These are phyloP conservation scores for Cokeromyces recurvatus DNA, from an alignment of 371 early-diverging fungal genomes.

Conservation along the genomic window DNA sequence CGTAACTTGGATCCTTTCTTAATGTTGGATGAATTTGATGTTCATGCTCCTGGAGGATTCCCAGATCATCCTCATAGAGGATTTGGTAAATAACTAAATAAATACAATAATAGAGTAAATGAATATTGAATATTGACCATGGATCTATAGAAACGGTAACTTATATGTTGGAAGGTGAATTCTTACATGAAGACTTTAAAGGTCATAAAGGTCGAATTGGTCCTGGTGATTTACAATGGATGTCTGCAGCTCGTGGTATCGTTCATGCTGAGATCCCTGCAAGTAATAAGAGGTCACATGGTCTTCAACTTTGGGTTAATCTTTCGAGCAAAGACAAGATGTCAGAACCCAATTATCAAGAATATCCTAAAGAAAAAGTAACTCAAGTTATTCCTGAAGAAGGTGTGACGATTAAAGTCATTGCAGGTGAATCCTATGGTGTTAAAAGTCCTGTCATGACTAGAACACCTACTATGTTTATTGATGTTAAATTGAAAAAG, in stretches of 20 bases:
- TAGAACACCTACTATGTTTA: slow-evolving; percentile 66
- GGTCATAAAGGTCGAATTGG: slow-evolving; percentile 71
- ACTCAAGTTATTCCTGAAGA: slow-evolving; percentile 50
- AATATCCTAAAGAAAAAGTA: slow-evolving; percentile 57
- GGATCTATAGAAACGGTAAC: slow-evolving; percentile 73
- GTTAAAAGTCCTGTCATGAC: slow-evolving; percentile 58
- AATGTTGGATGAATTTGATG: slow-evolving; percentile 74
- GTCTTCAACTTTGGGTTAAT: slow-evolving; percentile 87
- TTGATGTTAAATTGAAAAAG: slow-evolving; percentile 61
- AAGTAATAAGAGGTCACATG: slow-evolving; percentile 44
- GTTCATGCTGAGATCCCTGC: slow-evolving; percentile 77
- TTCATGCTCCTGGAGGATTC: slow-evolving; percentile 51
- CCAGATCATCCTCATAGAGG: slow-evolving; percentile 49
- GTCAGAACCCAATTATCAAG: slow-evolving; percentile 75
- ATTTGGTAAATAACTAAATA: no score
- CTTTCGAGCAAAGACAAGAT: slow-evolving; percentile 77
- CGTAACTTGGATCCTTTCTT: slow-evolving; percentile 81
- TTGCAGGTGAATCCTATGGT: slow-evolving; percentile 71
- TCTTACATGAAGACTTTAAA: slow-evolving; percentile 79
- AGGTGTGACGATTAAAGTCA: slow-evolving; percentile 67
- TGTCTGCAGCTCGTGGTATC: slow-evolving; percentile 78
- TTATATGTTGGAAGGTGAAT: slow-evolving; percentile 69
- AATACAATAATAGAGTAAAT: no score
- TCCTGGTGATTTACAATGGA: slow-evolving; percentile 74
- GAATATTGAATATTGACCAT: no score